Evolutionary conservation across 768 basidiomycete genomes (phyloP).

Genomic region (Cystoderma amianthinum): DNA sequence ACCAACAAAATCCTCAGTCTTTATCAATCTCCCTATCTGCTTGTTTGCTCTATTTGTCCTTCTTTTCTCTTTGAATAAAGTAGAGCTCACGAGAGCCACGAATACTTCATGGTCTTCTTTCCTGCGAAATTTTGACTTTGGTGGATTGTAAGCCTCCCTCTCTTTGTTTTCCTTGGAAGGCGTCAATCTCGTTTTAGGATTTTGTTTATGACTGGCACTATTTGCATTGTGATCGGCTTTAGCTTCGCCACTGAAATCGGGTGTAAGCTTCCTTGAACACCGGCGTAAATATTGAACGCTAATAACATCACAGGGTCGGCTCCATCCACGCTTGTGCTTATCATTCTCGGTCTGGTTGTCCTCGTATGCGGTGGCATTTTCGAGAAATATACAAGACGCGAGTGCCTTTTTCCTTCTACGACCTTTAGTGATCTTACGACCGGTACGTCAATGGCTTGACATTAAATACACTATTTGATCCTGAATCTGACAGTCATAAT

Average conservation of each 20-base stretch:
- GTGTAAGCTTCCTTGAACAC: slow-evolving; percentile 42
- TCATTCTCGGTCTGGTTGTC: slow-evolving; percentile 46
- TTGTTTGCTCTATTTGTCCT: slow-evolving; percentile 52
- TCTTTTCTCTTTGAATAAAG: slow-evolving; percentile 48
- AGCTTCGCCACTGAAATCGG: slow-evolving; percentile 64
- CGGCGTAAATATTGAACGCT: no score
- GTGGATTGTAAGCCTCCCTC: slow-evolving; percentile 63
- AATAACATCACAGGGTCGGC: slow-evolving; percentile 51
- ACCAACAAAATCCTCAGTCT: slow-evolving; percentile 41
- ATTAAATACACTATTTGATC: slow-evolving; percentile 9
- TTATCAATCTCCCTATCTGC: slow-evolving; percentile 77
- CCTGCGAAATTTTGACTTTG: slow-evolving; percentile 60
- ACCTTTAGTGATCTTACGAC: slow-evolving; percentile 55
- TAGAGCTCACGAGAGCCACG: slow-evolving; percentile 36
- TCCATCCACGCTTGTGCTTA: slow-evolving; percentile 52
- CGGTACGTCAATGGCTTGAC: slow-evolving; percentile 31
- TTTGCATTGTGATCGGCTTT: slow-evolving; percentile 71
- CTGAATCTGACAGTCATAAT: slow-evolving; percentile 42
- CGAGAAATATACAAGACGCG: slow-evolving; percentile 59
- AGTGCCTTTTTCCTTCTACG: slow-evolving; percentile 64
- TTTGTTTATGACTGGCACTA: slow-evolving; percentile 71
- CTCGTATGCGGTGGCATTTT: slow-evolving; percentile 59
- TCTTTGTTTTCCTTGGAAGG: slow-evolving; percentile 3
- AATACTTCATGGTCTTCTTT: slow-evolving; percentile 54
- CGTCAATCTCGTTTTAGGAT: slow-evolving; percentile 33